Base-by-base conservation (phyloP, 805 yeast genomes). In the Barnettozyma vustinii region DNA sequence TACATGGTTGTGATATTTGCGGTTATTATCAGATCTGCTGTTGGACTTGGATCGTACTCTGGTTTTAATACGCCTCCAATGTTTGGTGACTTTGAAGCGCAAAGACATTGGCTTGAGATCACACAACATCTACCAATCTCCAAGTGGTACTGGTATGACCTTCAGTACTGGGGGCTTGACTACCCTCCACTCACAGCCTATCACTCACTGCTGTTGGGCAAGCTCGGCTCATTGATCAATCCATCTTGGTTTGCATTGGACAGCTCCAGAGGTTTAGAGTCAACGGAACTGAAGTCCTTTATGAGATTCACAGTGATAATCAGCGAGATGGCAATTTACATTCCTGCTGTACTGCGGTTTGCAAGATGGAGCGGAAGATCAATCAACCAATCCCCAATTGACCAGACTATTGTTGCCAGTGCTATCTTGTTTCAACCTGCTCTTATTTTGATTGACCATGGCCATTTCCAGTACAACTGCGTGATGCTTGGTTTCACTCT, bases 31-130 rank as follows among this genome's bases (percentile, higher is more conserved):
- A 74, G 96, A 54, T 76, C 87, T 46, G 96, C 96, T 1, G 83
- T 92, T 20, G 96, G 97, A 0, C 71, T 91, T 35, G 99, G 98
- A 1, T 76, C 89, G 5, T 91, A 80, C 61, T 88, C 96, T 20
- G 99, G 99, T 0, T 63, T 66, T 52, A 68, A 68, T 9, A 69
- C 73, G 1, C 81, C 86, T 9, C 98, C 98, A 5, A 79, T 88
- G 79, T 81, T 72, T 70, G 99, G 99, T 7, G 99, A 94, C 63
- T 92, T 94, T 61, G 99, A 94, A 65, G 98, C 98, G 0, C 99
- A 94, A 65, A 77, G 99, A 56, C 99, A 92, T 65, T 94, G 99
- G 99, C 76, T 94, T 79, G 99, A 94, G 64, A 72, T 92, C 46
- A 92, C 98, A 0, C 80, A 74, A 37, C 80, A 82, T 56, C 64